Conservation (phyloP, 257 asterid genomes). For the Capsicum rhomboideum region DNA sequence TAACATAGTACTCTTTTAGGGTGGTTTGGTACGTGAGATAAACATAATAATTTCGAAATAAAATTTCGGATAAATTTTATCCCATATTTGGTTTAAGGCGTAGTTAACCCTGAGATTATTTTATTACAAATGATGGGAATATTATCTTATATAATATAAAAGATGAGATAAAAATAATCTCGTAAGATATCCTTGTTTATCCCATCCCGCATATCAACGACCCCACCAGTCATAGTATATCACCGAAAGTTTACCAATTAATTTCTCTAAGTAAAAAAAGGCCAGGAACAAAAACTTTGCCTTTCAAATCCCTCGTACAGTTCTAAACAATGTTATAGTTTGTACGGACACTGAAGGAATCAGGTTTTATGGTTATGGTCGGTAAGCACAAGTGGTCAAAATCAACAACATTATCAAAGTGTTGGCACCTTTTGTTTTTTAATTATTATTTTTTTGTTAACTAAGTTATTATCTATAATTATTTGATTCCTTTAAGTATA, state of each 20-base stretch:
- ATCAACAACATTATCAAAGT: slow-evolving; percentile 28
- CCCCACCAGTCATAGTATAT: not conserved
- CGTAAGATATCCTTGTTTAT: not conserved
- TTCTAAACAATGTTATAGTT: slow-evolving; percentile 8
- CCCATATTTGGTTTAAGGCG: not conserved
- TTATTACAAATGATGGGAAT: too few relatives aligned
- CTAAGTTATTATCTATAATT: not conserved
- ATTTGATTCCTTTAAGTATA: not conserved
- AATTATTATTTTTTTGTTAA: too few relatives aligned
- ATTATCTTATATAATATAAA: too few relatives aligned
- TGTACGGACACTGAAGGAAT: slow-evolving; percentile 7
- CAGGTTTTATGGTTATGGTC: not conserved
- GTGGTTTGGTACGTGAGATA: too few relatives aligned
- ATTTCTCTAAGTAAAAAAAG: slow-evolving; percentile 4
- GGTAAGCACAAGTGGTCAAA: slow-evolving; percentile 20
- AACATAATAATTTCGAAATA: too few relatives aligned
- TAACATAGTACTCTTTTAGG: slow-evolving; percentile 6
- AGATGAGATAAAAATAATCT: too few relatives aligned
- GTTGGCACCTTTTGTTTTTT: slow-evolving; percentile 8
- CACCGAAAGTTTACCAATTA: slow-evolving; percentile 6
- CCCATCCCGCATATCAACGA: not conserved
- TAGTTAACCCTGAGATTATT: too few relatives aligned
- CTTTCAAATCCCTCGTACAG: slow-evolving; percentile 16
- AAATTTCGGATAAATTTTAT: too few relatives aligned
- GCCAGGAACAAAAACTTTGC: slow-evolving; percentile 34